Conservation (phyloP, 768 basidiomycete genomes). For the Strobilomyces confusus region DNA sequence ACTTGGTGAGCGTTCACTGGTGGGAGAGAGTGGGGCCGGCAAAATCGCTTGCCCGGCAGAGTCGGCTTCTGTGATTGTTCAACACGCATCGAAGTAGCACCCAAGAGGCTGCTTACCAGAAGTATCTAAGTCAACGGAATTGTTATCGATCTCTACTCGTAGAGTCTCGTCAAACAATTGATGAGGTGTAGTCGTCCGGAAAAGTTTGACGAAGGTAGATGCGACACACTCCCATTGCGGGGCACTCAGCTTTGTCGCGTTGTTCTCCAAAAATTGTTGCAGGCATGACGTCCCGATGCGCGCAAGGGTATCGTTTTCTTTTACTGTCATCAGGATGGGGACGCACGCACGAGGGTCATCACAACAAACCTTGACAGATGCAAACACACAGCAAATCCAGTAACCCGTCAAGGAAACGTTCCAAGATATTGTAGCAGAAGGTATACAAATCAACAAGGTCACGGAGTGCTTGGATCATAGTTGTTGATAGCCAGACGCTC, state of each 20-base stretch:
- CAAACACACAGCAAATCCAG: slow-evolving; percentile 92
- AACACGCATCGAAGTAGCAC: slow-evolving; percentile 5
- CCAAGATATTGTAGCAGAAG: slow-evolving; percentile 88
- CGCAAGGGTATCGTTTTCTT: slow-evolving; percentile 97
- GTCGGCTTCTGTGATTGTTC: slow-evolving; percentile 35
- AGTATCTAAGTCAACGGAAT: slow-evolving; percentile 51
- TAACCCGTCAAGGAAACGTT: slow-evolving; percentile 88
- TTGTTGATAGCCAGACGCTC: slow-evolving; percentile 99
- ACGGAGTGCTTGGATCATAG: slow-evolving; percentile 96
- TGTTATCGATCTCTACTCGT: slow-evolving; percentile 75
- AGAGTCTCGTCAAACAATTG: slow-evolving; percentile 93
- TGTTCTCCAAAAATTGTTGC: slow-evolving; percentile 92
- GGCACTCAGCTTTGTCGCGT: slow-evolving; percentile 80
- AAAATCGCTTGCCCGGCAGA: slow-evolving; percentile 63
- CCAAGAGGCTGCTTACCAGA: slow-evolving; percentile 23
- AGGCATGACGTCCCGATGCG: slow-evolving; percentile 97
- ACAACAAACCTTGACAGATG: slow-evolving; percentile 86
- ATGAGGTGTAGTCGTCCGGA: slow-evolving; percentile 95
- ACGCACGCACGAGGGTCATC: not conserved
- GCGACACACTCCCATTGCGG: slow-evolving; percentile 89
- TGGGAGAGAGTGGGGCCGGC: slow-evolving; percentile 85
- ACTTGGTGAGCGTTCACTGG: slow-evolving; percentile 48
- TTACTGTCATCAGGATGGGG: slow-evolving; percentile 2
- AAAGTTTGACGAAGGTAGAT: slow-evolving; percentile 91
- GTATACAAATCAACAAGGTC: slow-evolving; percentile 96